Evolutionary conservation across 108 stramenopile species (phyloP).

Genomic region (Schizochytrium sp.): DNA sequence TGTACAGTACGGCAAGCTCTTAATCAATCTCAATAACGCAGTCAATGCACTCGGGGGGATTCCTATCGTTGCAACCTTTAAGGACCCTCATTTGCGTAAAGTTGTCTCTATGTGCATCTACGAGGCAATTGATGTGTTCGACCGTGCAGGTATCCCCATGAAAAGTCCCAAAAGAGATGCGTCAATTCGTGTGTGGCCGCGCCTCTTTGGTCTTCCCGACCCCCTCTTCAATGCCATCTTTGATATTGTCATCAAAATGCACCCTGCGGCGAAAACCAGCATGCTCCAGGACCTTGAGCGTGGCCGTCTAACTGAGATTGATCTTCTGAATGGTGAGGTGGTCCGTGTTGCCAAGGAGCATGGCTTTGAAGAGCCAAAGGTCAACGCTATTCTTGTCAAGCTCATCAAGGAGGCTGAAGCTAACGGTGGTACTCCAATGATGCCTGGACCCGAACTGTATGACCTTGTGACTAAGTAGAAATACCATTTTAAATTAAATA

Average conservation of each 20-base stretch:
- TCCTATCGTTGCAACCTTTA: not conserved
- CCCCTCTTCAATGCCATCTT: conserved; percentile 1
- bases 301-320: conserved; percentile 33
- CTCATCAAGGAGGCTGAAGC: conserved; percentile 48
- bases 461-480: no score
- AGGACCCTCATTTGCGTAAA: not conserved
- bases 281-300: conserved; percentile 54
- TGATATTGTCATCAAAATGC: conserved; percentile 16
- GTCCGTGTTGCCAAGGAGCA: conserved; percentile 52
- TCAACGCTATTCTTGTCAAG: conserved; percentile 23
- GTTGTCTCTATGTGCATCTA: conserved; percentile 15
- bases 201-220: conserved; percentile 48
- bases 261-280: conserved; percentile 31
- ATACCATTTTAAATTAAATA: no score
- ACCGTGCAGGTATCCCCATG: not conserved
- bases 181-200: not conserved
- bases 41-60: conserved; percentile 22
- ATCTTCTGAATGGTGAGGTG: conserved; percentile 32
- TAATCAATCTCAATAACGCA: conserved; percentile 59
- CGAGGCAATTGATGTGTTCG: conserved; percentile 17
- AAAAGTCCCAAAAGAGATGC: not conserved
- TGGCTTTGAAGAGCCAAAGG: not conserved
- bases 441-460: no score
- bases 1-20: conserved; percentile 52
- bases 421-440: not conserved